Evolutionary conservation across 2,329 filamentous ascomycete species (phyloP).

Genomic region (Ceratocystiopsis brevicomis): DNA sequence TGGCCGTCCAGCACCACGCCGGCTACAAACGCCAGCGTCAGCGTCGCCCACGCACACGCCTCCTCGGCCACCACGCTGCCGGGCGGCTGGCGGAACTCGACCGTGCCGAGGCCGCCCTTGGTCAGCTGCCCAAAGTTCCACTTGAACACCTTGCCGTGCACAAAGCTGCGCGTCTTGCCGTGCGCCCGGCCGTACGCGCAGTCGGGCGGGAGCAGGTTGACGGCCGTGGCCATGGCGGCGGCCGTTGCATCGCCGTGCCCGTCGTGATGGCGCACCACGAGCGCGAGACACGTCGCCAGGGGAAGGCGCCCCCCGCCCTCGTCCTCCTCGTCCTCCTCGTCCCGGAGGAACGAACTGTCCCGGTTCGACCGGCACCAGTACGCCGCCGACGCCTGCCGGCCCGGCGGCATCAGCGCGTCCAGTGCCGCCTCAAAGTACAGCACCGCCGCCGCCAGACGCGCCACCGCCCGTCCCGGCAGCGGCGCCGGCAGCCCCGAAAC

Average conservation of each 20-base stretch:
- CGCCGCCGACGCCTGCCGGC: conserved; percentile 9
- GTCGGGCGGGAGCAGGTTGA: conserved; percentile 16
- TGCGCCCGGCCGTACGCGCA: conserved; percentile 16
- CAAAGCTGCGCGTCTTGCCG: conserved; percentile 16
- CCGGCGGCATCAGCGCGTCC: conserved; percentile 14
- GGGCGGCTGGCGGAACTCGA: conserved; percentile 20
- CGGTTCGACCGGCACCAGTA: conserved; percentile 21
- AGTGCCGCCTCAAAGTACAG: conserved; percentile 19
- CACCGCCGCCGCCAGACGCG: conserved; percentile 14
- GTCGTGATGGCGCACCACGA: no score
- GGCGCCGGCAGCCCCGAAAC: conserved; percentile 12
- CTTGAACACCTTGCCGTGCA: conserved; percentile 22
- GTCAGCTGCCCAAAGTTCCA: conserved; percentile 17
- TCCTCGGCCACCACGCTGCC: conserved; percentile 15
- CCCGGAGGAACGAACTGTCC: conserved; percentile 11
- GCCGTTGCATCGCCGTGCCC: no score
- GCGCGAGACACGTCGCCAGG: conserved; percentile 7
- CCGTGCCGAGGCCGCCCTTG: conserved; percentile 11
- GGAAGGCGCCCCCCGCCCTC: conserved; percentile 5
- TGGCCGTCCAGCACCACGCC: conserved; percentile 11
- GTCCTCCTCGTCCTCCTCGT: conserved; percentile 5
- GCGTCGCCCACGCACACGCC: conserved; percentile 15
- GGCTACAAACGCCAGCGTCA: conserved; percentile 17
- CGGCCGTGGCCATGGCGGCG: conserved; percentile 8
- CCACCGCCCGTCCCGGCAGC: conserved; percentile 12